phyloP scores from a whole-genome alignment of 2,329 filamentous ascomycete genomes.

The Lachnellula occidentalis region DNA sequence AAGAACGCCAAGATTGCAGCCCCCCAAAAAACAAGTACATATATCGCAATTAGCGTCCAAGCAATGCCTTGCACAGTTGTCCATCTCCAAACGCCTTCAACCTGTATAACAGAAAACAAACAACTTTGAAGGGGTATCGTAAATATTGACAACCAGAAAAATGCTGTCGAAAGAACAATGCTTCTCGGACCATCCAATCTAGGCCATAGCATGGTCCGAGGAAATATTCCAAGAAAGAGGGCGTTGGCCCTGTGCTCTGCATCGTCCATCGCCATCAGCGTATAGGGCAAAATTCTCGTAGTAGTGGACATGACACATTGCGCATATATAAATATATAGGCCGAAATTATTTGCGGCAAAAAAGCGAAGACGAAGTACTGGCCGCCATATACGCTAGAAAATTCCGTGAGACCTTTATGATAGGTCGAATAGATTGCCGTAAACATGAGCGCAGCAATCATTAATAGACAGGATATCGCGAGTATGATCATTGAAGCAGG shows the following conservation, averaged over 20 bases:
- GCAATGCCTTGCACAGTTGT: slow-evolving; percentile 69
- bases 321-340: slow-evolving; percentile 67
- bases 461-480: slow-evolving; percentile 57
- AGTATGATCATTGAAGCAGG: slow-evolving; percentile 57
- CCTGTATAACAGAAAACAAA: slow-evolving; percentile 61
- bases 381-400: slow-evolving; percentile 60
- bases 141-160: slow-evolving; percentile 74
- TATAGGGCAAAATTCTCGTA: slow-evolving; percentile 73
- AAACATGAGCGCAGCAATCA: slow-evolving; percentile 68
- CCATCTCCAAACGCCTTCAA: slow-evolving; percentile 67
- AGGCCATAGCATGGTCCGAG: slow-evolving; percentile 63
- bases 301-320: slow-evolving; percentile 69
- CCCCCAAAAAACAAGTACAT: slow-evolving; percentile 59
- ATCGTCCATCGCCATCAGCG: slow-evolving; percentile 64
- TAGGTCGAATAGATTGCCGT: slow-evolving; percentile 62
- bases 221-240: slow-evolving; percentile 56
- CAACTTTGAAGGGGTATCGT: slow-evolving; percentile 77
- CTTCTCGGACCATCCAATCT: slow-evolving; percentile 61
- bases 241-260: slow-evolving; percentile 55
- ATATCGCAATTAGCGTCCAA: slow-evolving; percentile 72
- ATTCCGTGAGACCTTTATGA: slow-evolving; percentile 61
- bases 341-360: slow-evolving; percentile 71
- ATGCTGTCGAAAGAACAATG: slow-evolving; percentile 59
- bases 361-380: slow-evolving; percentile 85
- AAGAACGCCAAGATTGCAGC: slow-evolving; percentile 55